These are phyloP conservation scores for Cenchrus purpureus DNA, from an alignment of 176 grass and related monocot species.

Conservation along the genomic window DNA sequence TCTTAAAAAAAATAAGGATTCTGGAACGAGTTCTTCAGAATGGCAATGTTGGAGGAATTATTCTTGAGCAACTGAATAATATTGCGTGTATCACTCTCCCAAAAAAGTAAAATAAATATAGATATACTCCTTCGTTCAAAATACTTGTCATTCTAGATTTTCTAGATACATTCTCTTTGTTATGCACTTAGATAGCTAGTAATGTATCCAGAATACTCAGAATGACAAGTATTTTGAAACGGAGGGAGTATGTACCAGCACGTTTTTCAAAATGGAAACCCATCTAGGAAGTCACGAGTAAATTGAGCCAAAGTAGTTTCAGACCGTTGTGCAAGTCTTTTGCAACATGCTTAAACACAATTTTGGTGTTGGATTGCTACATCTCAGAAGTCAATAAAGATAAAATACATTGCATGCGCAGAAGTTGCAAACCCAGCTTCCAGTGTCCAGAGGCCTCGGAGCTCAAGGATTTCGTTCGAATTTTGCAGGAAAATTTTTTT, in stretches of 20 bases:
- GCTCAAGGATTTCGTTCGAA: background rate
- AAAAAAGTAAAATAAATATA: background rate
- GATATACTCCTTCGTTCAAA: too few relatives aligned
- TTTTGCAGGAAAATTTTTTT: background rate
- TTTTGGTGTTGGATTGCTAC: conserved; percentile 1
- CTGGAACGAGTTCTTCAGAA: conserved; percentile 4
- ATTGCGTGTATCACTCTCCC: background rate
- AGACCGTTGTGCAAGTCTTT: conserved; percentile 12
- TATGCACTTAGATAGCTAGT: too few relatives aligned
- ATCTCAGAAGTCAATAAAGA: conserved; percentile 7
- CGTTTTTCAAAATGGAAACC: conserved; percentile 1
- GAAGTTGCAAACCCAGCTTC: background rate
- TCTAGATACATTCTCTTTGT: too few relatives aligned
- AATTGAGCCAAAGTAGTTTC: background rate
- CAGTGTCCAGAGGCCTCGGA: background rate
- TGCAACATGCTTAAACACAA: background rate
- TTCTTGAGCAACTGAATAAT: background rate
- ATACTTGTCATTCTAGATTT: too few relatives aligned
- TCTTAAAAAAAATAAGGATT: conserved; percentile 30
- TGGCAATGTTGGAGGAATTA: background rate
- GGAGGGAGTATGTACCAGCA: background rate
- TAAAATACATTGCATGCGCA: background rate
- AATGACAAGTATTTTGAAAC: too few relatives aligned
- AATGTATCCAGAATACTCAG: too few relatives aligned
- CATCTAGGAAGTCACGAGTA: background rate